Evolutionary conservation across 305 asterid genomes (phyloP).

Genomic region (Solanum hybrid): DNA sequence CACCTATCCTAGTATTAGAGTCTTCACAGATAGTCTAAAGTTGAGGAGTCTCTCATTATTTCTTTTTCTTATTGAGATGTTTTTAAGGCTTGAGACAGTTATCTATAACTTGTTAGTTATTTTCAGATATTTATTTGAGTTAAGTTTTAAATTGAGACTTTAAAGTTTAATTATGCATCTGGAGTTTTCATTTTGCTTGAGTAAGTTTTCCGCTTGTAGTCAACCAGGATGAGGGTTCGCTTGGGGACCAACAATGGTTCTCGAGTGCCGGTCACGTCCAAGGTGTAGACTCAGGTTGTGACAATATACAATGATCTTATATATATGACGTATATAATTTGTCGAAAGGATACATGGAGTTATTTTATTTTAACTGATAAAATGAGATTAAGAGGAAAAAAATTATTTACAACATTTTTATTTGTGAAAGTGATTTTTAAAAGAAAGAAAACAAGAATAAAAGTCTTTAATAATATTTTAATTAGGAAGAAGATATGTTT

Average conservation of each 20-base stretch:
- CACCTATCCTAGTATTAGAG: not conserved
- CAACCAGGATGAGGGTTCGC: not conserved
- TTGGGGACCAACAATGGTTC: not conserved
- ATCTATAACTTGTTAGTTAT: not conserved
- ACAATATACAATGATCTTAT: not conserved
- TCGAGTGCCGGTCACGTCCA: not conserved
- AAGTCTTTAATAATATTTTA: too few relatives aligned
- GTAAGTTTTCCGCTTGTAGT: not conserved
- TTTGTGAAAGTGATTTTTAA: too few relatives aligned
- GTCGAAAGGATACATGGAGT: too few relatives aligned
- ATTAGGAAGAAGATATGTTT: too few relatives aligned
- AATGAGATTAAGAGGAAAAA: not conserved
- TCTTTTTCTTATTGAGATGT: not conserved
- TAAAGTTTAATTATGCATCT: not conserved
- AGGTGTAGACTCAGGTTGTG: not conserved
- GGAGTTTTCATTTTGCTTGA: not conserved
- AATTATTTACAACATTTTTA: too few relatives aligned
- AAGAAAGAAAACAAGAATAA: too few relatives aligned
- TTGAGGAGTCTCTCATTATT: not conserved
- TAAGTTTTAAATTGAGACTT: not conserved
- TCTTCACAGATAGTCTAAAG: not conserved
- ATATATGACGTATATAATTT: too few relatives aligned
- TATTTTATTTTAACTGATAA: too few relatives aligned
- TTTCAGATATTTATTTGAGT: too few relatives aligned
- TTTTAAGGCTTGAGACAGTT: not conserved